Evolutionary conservation across 805 yeast genomes (phyloP), one percentile per base, ranked within the genome.

Genomic region (Clavispora phyllophila): DNA sequence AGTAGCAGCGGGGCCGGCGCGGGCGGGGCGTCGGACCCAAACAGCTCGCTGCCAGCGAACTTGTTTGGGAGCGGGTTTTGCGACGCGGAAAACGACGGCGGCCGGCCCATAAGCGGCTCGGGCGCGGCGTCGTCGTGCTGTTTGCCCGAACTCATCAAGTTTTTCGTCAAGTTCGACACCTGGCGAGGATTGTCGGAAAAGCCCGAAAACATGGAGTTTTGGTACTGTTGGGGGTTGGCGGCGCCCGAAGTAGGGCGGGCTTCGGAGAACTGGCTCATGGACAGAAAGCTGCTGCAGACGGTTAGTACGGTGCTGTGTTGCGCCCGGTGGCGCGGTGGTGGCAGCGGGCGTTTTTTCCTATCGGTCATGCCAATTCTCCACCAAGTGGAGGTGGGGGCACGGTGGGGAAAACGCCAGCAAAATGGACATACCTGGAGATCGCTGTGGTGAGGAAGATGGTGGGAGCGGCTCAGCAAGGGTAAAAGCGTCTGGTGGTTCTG

Each of bases 131-230:
- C 25, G 27, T 23, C 27, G 12, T 35, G 27, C 19, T 22, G 37
- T 5, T 20, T n/a, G 14, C 19, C 27, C 13, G 62, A 54, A 13
- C 60, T 52, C 50, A 62, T 48, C 44, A 65, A 52, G 42, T 57
- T 65, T 41, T 57, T 63, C 39, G 70, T 65, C 42, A 65, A 51
- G 49, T 65, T 65, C 19, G 70, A 65, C 28, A 62, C 55, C 14
- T 29, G 33, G 19, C 33, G 33, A n/a, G 33, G 33, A 17, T 29
- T 29, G 33, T 29, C 33, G 22, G 55, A 35, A 45, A 41, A 45
- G n/a, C 43, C 48, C 19, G 48, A 40, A 20, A 39, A 41, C n/a
- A 41, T 38, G 19, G 44, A 27, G 32, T 32, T 24, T 23, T 38
- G 36, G 35, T 23, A 27, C 20, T 31, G 26, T 39, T 42, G 45